Percentiles rank a stretch among this genome's conserved stretches.
phyloP scores from a whole-genome alignment of 139 green algal species.

The Desmodesmus armatus region DNA sequence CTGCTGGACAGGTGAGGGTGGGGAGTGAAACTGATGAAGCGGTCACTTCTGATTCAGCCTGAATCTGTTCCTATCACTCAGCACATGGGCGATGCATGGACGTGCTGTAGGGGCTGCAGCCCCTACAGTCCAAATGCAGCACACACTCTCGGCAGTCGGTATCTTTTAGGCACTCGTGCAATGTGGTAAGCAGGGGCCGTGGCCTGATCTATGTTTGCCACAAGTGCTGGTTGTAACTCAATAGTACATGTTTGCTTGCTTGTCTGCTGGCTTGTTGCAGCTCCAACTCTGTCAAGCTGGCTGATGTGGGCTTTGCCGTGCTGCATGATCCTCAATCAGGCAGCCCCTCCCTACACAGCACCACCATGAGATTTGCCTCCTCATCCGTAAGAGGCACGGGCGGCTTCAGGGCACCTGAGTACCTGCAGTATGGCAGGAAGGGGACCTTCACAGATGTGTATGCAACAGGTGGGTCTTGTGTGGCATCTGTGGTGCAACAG shows the following conservation, averaged over 20 bases:
- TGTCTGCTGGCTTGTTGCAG: not conserved
- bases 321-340: not conserved
- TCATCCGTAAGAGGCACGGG: too few species aligned
- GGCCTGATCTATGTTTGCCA: too few species aligned
- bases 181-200: too few species aligned
- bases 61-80: not conserved
- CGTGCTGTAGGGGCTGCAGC: too few species aligned
- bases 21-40: not conserved
- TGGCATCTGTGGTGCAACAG: not conserved
- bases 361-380: too few species aligned
- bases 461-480: not conserved
- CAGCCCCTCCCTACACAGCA: not conserved
- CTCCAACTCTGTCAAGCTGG: not conserved
- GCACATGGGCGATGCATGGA: not conserved
- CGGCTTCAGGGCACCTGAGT: too few species aligned
- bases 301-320: not conserved
- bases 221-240: not conserved
- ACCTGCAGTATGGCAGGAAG: not conserved
- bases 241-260: not conserved
- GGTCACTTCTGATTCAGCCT: not conserved
- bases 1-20: not conserved
- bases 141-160: too few species aligned
- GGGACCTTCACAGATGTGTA: constrained; percentile 1
- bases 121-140: too few species aligned
- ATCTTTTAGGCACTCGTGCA: too few species aligned